These are phyloP conservation scores for Rhodotorula toruloides DNA, from an alignment of 768 basidiomycete genomes.

Conservation along the genomic window DNA sequence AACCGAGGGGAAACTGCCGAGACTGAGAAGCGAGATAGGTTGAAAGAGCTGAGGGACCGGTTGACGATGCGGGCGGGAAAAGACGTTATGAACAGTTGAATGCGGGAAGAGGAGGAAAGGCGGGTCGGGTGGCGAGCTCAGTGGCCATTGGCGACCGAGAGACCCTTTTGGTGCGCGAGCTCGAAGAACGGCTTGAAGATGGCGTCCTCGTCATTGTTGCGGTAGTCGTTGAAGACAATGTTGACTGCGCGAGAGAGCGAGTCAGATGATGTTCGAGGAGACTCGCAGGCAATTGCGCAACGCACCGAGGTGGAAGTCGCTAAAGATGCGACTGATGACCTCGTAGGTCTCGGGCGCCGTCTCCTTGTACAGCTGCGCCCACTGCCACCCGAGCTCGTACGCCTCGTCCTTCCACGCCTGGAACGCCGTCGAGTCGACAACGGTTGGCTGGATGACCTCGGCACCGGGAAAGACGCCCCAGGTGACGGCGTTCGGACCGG, in stretches of 20 bases:
- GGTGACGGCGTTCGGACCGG: conserved; percentile 95
- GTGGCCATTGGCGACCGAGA: conserved; percentile 12
- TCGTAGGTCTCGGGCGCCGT: conserved; percentile 64
- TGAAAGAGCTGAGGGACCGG: not conserved
- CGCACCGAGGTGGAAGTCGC: conserved; percentile 66
- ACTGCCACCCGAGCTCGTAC: conserved; percentile 88
- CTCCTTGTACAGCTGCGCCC: conserved; percentile 73
- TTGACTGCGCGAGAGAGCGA: conserved; percentile 51
- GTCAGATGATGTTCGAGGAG: not conserved
- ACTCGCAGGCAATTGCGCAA: not conserved
- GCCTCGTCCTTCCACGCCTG: conserved; percentile 70
- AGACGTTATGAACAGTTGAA: conserved; percentile 13
- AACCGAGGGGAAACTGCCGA: not conserved
- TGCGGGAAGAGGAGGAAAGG: not conserved
- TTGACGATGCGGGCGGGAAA: conserved; percentile 7
- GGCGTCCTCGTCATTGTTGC: conserved; percentile 40
- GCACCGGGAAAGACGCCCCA: conserved; percentile 98
- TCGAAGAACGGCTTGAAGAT: conserved; percentile 42
- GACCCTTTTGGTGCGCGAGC: conserved; percentile 22
- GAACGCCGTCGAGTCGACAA: conserved; percentile 91
- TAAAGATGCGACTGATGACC: conserved; percentile 65
- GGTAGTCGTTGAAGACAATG: conserved; percentile 82
- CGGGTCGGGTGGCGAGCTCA: not conserved
- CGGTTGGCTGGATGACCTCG: conserved; percentile 91
- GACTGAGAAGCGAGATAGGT: not conserved